These are phyloP conservation scores for Quercus dentata DNA, from an alignment of 306 rosid genomes.

Conservation along the genomic window DNA sequence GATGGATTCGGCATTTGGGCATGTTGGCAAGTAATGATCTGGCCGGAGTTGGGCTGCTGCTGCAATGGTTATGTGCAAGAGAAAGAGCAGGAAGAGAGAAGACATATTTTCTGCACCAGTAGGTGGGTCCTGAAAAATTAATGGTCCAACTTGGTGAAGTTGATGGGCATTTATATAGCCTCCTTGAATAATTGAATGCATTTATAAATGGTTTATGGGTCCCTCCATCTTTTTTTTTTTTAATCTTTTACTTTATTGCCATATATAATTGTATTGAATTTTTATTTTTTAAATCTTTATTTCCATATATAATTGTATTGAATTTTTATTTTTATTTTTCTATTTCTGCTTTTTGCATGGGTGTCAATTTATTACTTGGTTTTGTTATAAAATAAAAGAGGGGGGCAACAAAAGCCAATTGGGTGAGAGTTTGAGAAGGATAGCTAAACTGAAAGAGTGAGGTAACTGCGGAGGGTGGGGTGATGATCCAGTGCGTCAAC, in stretches of 20 bases:
- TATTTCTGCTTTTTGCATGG: not conserved
- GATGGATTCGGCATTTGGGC: constrained; percentile 57
- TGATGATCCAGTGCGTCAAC: not conserved
- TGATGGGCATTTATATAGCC: not conserved
- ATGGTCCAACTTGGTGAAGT: not conserved
- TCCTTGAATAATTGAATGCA: not conserved
- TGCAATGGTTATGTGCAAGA: constrained; percentile 20
- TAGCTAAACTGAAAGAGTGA: not conserved
- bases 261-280: no score
- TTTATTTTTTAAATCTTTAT: not conserved
- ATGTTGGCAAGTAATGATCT: constrained; percentile 40
- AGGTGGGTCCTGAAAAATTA: not conserved
- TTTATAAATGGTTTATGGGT: no score
- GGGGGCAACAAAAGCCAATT: constrained; percentile 10
- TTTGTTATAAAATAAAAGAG: not conserved
- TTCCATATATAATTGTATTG: not conserved
- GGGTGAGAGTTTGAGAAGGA: constrained; percentile 5
- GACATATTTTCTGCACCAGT: constrained; percentile 2
- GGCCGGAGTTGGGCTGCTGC: constrained; percentile 44
- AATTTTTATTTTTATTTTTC: not conserved
- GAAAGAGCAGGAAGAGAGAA: constrained; percentile 22
- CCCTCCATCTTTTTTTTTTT: not conserved
- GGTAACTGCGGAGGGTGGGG: not conserved
- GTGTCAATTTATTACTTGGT: constrained; percentile 13
- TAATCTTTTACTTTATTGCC: not conserved